Evolutionary conservation across 1,284 basidiomycete genomes (phyloP).

Genomic region (Mycena citricolor): DNA sequence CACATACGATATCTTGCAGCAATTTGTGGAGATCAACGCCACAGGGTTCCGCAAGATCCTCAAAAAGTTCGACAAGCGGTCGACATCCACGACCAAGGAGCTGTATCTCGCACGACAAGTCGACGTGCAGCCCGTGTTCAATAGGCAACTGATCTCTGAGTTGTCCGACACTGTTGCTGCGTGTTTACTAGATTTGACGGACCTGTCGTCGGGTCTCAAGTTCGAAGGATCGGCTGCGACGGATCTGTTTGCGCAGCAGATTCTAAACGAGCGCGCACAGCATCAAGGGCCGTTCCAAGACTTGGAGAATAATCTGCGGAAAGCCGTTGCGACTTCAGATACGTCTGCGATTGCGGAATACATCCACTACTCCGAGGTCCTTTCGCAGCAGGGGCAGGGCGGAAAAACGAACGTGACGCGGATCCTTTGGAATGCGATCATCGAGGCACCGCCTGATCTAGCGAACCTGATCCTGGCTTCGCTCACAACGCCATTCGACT

Average conservation of each 20-base stretch:
- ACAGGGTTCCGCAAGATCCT: conserved; percentile 97
- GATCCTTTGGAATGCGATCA: conserved; percentile 88
- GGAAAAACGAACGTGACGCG: conserved; percentile 72
- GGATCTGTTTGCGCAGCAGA: conserved; percentile 70
- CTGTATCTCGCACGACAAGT: conserved; percentile 96
- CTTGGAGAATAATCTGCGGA: conserved; percentile 82
- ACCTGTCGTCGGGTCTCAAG: conserved; percentile 72
- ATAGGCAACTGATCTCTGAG: conserved; percentile 96
- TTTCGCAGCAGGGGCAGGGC: conserved; percentile 53
- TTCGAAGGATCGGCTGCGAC: conserved; percentile 63
- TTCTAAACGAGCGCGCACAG: conserved; percentile 61
- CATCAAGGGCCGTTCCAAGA: conserved; percentile 79
- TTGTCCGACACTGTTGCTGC: conserved; percentile 93
- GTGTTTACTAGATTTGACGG: conserved; percentile 90
- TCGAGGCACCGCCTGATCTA: conserved; percentile 73
- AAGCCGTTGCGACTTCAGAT: conserved; percentile 67
- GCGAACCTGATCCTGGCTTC: conserved; percentile 75
- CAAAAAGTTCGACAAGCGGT: conserved; percentile 99
- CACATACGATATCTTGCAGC: conserved; percentile 50
- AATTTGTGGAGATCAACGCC: conserved; percentile 98
- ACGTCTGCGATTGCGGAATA: conserved; percentile 65
- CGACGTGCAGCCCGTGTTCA: conserved; percentile 97
- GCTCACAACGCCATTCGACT: conserved; percentile 77
- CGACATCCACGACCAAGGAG: conserved; percentile 93
- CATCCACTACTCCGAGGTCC: conserved; percentile 68